Evolutionary conservation across 768 basidiomycete genomes (phyloP).

Genomic region (Dioszegia crocea): DNA sequence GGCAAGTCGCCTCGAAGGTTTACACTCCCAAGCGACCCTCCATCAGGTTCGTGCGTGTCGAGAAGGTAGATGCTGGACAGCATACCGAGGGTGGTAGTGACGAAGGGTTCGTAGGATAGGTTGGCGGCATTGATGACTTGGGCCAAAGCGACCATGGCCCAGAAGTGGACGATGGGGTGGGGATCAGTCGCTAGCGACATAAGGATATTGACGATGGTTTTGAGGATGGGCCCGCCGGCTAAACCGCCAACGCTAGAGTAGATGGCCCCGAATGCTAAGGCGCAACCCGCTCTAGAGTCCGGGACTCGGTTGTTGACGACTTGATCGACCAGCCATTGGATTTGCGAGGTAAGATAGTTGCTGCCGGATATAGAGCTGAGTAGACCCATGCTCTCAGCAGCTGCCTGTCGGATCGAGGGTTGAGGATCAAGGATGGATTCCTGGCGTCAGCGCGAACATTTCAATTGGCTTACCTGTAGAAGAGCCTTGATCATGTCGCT

Average conservation of each 20-base stretch:
- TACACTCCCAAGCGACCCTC: conserved; percentile 72
- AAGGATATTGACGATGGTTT: conserved; percentile 89
- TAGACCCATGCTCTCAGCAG: conserved; percentile 84
- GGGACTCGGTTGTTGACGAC: conserved; percentile 94
- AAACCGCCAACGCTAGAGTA: conserved; percentile 88
- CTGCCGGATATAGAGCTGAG: conserved; percentile 77
- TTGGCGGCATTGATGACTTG: conserved; percentile 87
- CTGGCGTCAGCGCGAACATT: conserved; percentile 49
- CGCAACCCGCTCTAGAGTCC: conserved; percentile 85
- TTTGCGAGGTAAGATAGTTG: conserved; percentile 75
- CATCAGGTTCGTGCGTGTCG: conserved; percentile 89
- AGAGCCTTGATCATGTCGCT: conserved; percentile 57
- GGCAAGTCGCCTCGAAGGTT: conserved; percentile 88
- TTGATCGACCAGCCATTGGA: conserved; percentile 85
- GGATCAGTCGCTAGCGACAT: conserved; percentile 94
- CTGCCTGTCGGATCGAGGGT: conserved; percentile 65
- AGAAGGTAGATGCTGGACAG: conserved; percentile 81
- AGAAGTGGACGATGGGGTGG: conserved; percentile 92
- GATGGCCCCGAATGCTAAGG: conserved; percentile 84
- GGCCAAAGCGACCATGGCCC: conserved; percentile 78
- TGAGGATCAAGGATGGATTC: conserved; percentile 79
- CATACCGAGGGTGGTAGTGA: conserved; percentile 82
- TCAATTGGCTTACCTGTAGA: conserved; percentile 61
- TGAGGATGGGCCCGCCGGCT: conserved; percentile 88
- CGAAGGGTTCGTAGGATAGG: conserved; percentile 82